These are phyloP conservation scores for Kingdonia uniflora DNA, from an alignment of 164 flowering plant species.

Conservation along the genomic window DNA sequence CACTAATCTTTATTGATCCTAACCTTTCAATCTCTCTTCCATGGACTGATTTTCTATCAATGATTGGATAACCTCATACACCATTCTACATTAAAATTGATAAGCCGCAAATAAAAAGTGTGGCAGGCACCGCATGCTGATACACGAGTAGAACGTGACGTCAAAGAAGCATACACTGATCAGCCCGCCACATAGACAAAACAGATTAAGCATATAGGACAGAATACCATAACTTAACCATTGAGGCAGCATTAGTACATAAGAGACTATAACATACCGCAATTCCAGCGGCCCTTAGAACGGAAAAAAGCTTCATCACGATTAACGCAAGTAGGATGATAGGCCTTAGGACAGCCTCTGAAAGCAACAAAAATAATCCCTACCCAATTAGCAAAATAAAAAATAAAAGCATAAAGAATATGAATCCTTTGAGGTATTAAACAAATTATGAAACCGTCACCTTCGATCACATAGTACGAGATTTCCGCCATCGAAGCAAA, in stretches of 20 bases:
- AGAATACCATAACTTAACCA: too few relatives aligned
- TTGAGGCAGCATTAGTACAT: too few relatives aligned
- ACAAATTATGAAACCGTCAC: slow-evolving; percentile 22
- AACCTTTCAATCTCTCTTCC: too few relatives aligned
- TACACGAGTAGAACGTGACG: too few relatives aligned
- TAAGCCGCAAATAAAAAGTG: too few relatives aligned
- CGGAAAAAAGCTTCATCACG: slow-evolving; percentile 85
- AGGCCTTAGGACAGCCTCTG: slow-evolving; percentile 96
- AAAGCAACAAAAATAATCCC: slow-evolving; percentile 7
- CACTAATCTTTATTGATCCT: too few relatives aligned
- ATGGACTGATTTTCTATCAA: too few relatives aligned
- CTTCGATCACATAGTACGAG: slow-evolving; percentile 92
- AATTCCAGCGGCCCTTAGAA: slow-evolving; percentile 86
- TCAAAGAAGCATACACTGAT: too few relatives aligned
- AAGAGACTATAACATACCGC: slow-evolving; percentile 43
- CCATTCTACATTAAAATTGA: too few relatives aligned
- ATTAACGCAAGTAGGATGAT: slow-evolving; percentile 84
- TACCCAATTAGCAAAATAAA: neutral
- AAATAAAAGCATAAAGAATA: slow-evolving; percentile 1
- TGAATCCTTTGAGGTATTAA: too few relatives aligned
- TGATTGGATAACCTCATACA: too few relatives aligned
- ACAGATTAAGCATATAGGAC: neutral
- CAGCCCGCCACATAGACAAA: neutral
- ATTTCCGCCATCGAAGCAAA: slow-evolving; percentile 94
- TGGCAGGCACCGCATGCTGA: too few relatives aligned